Evolutionary conservation across 768 basidiomycete species (phyloP), one percentile per base, ranked within the genome.

Genomic region (Hortiboletus flavorubellus): DNA sequence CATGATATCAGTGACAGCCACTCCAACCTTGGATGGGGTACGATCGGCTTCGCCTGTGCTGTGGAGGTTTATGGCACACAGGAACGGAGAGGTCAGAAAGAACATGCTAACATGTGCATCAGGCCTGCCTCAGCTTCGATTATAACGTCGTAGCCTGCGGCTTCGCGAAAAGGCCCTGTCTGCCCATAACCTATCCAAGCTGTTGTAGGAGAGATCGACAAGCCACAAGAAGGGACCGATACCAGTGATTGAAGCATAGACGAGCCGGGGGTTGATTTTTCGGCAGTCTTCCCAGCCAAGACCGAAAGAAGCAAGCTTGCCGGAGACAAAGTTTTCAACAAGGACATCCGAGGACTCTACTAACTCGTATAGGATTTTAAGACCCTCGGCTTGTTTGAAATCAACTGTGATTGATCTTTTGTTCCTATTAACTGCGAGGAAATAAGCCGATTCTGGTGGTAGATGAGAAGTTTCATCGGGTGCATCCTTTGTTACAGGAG

Each of bases 221-320:
- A 39, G n/a, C 18, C 44, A 29, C 21, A 34, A 21, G 41, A 21
- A 38, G 42, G 23, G 18, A 21, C 23, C 65, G 75, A 41, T 60
- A 91, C 93, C 92, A 14, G 92, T 92, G 57, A 98, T 87, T 14
- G 89, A 92, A 41, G 92, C 83, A 66, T 98, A 98, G 26, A 98
- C 86, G 44, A 98, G 75, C 26, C 78, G 72, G 5, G 86, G 85
- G 63, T 97, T 98, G 48, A 94, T 77, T 65, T 80, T 79, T 54
- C 75, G 75, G 67, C 91, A 91, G 52, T 89, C 84, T 58, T 93
- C 87, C 76, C 84, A 97, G 6, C 91, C 92, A 18, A 98, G 80
- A 1, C 94, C 93, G 75, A 93, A 80, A 46, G 82, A 80, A 8
- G 82, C 85, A 16, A 98, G 81, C 68, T 97, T 97, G 4, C 95